A percentile compares a stretch with the other conserved stretches of the same genome.
phyloP scores from a whole-genome alignment of 805 yeast species.

The Ogataea paradorogensis region DNA sequence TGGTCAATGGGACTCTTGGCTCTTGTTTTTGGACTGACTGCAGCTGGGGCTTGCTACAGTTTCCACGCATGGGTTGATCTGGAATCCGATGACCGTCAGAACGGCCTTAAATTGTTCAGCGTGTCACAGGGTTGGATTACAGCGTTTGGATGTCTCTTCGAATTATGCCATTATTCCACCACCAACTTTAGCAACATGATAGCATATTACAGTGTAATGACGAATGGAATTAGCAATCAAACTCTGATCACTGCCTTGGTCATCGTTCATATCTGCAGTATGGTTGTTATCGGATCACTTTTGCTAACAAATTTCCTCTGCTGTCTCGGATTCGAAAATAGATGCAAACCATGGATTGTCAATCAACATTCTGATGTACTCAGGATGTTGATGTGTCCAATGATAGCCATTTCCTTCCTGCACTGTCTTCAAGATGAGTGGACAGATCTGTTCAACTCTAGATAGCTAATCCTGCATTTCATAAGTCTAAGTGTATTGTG shows the following conservation, averaged over 20 bases:
- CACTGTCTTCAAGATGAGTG: slow-evolving; percentile 15
- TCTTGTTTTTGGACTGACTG: slow-evolving; percentile 4
- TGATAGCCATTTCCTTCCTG: slow-evolving; percentile 16
- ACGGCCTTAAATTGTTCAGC: slow-evolving; percentile 11
- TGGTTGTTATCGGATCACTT: slow-evolving; percentile 18
- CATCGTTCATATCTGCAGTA: slow-evolving; percentile 14
- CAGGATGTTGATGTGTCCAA: slow-evolving; percentile 14
- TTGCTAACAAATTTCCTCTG: slow-evolving; percentile 18
- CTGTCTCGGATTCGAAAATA: slow-evolving; percentile 10
- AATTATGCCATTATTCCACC: slow-evolving; percentile 25
- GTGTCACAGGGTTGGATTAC: slow-evolving; percentile 21
- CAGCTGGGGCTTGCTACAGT: slow-evolving; percentile 9
- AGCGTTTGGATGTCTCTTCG: slow-evolving; percentile 24
- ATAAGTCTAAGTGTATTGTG: background rate
- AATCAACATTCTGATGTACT: slow-evolving; percentile 10
- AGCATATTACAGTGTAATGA: slow-evolving; percentile 9
- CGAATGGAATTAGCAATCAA: background rate
- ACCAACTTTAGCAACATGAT: slow-evolving; percentile 17
- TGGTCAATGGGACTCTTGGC: slow-evolving; percentile 12
- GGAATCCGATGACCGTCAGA: slow-evolving; percentile 4
- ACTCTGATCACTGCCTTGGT: slow-evolving; percentile 3
- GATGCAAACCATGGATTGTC: slow-evolving; percentile 16
- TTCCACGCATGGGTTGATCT: slow-evolving; percentile 1
- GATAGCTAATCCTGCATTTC: slow-evolving; percentile 1
- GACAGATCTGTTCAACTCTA: slow-evolving; percentile 10